A percentile compares a stretch with the other conserved stretches of the same genome.
These are phyloP conservation scores for Aspergillus vadensis DNA, from an alignment of 2,329 filamentous ascomycete species.

Conservation along the genomic window DNA sequence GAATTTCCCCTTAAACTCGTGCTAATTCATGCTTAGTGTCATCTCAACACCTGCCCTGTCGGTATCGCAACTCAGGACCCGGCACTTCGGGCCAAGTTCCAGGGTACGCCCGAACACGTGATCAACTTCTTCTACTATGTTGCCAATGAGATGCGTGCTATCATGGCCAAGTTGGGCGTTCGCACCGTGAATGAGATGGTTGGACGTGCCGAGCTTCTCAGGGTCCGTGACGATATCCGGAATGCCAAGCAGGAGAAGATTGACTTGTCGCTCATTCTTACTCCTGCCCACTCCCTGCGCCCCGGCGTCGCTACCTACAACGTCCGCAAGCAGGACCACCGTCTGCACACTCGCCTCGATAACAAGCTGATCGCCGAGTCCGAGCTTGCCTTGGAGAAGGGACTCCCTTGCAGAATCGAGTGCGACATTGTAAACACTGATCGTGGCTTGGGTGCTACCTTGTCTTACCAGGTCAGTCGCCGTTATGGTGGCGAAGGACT, in stretches of 20 bases:
- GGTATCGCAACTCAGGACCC: conserved; percentile 95
- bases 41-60: conserved; percentile 78
- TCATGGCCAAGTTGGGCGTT: conserved; percentile 95
- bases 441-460: conserved; percentile 85
- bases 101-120: conserved; percentile 89
- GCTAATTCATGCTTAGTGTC: conserved; percentile 23
- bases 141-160: conserved; percentile 90
- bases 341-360: conserved; percentile 87
- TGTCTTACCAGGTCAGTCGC: conserved; percentile 95
- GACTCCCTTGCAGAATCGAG: conserved; percentile 87
- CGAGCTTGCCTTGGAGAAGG: conserved; percentile 91
- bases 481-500: conserved; percentile 86
- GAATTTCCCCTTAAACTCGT: background rate
- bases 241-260: conserved; percentile 90
- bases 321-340: conserved; percentile 95
- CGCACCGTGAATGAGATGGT: conserved; percentile 98
- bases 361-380: conserved; percentile 97
- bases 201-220: conserved; percentile 82
- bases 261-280: conserved; percentile 87
- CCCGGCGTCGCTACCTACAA: conserved; percentile 96
- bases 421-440: conserved; percentile 97
- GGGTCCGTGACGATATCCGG: conserved; percentile 83
- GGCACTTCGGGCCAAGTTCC: conserved; percentile 90
- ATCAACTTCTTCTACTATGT: conserved; percentile 99
- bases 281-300: conserved; percentile 91